phyloP scores from a whole-genome alignment of 495 filamentous ascomycete genomes.

The Trypethelium eluteriae region DNA sequence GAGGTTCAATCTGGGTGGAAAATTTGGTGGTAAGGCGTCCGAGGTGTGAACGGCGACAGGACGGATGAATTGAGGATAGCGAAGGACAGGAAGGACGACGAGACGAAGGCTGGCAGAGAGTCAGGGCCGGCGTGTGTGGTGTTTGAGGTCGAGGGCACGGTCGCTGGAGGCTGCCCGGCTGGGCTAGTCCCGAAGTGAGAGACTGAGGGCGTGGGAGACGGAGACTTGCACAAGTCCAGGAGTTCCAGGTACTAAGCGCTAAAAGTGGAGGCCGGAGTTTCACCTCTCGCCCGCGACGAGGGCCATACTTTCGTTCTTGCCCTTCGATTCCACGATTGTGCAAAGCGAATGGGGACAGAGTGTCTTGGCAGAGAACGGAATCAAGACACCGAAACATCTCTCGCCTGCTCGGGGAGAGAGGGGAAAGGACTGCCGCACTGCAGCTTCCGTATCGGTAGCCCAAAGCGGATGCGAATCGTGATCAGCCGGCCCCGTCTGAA shows the following conservation, averaged over 20 bases:
- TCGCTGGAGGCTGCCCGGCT: not conserved
- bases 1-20: not conserved
- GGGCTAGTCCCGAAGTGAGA: not conserved
- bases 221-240: too few relatives aligned
- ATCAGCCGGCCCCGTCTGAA: too few relatives aligned
- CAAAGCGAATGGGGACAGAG: too few relatives aligned
- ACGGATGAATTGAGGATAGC: not conserved
- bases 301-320: too few relatives aligned
- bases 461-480: too few relatives aligned
- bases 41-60: not conserved
- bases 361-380: too few relatives aligned
- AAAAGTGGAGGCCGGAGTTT: not conserved
- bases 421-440: too few relatives aligned
- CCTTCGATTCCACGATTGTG: too few relatives aligned
- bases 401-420: too few relatives aligned
- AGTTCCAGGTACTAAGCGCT: not conserved
- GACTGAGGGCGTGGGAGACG: not conserved
- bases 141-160: constrained; percentile 7
- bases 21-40: not conserved
- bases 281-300: not conserved
- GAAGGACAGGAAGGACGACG: not conserved
- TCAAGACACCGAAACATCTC: too few relatives aligned
- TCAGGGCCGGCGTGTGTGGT: not conserved
- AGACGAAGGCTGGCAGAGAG: not conserved
- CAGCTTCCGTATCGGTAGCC: too few relatives aligned